Evolutionary conservation across 768 basidiomycete species (phyloP).

Genomic region (Steccherinum ochraceum): DNA sequence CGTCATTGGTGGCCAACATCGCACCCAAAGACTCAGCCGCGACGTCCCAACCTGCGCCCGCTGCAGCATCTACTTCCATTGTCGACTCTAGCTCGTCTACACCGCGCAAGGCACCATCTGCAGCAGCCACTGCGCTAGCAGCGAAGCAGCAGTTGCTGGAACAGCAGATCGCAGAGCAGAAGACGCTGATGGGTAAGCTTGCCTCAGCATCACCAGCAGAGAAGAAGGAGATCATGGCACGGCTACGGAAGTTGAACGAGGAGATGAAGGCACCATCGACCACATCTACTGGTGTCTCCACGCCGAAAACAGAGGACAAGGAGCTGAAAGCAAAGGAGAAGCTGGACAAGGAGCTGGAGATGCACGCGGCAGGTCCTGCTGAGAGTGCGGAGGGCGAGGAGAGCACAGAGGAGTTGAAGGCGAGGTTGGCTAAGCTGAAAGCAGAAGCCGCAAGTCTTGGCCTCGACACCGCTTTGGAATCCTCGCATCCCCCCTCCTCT

Average conservation of each 20-base stretch:
- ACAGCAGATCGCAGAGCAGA: constrained; percentile 85
- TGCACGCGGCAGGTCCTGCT: constrained; percentile 38
- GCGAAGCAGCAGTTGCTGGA: constrained; percentile 73
- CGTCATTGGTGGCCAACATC: constrained; percentile 62
- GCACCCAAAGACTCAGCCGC: constrained; percentile 15
- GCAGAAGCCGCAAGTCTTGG: constrained; percentile 80
- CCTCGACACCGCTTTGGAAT: constrained; percentile 24
- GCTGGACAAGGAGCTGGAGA: constrained; percentile 81
- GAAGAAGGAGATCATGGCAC: constrained; percentile 74
- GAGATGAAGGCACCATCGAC: constrained; percentile 54
- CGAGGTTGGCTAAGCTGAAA: constrained; percentile 69
- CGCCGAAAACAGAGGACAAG: constrained; percentile 34
- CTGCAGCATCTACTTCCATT: constrained; percentile 21
- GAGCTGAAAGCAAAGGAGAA: constrained; percentile 56
- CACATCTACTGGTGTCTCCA: constrained; percentile 14
- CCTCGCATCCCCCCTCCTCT: constrained; percentile 24
- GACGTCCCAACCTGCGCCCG: constrained; percentile 19
- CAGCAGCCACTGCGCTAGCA: constrained; percentile 47
- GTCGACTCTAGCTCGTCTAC: constrained; percentile 31
- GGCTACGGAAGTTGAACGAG: constrained; percentile 68
- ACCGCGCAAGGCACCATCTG: constrained; percentile 13
- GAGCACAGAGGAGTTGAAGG: constrained; percentile 65
- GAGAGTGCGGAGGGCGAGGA: constrained; percentile 41
- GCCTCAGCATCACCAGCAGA: constrained; percentile 57
- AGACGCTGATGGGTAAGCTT: constrained; percentile 70